Evolutionary conservation across 495 filamentous ascomycete genomes (phyloP).

Genomic region (Penicillium alfredii): DNA sequence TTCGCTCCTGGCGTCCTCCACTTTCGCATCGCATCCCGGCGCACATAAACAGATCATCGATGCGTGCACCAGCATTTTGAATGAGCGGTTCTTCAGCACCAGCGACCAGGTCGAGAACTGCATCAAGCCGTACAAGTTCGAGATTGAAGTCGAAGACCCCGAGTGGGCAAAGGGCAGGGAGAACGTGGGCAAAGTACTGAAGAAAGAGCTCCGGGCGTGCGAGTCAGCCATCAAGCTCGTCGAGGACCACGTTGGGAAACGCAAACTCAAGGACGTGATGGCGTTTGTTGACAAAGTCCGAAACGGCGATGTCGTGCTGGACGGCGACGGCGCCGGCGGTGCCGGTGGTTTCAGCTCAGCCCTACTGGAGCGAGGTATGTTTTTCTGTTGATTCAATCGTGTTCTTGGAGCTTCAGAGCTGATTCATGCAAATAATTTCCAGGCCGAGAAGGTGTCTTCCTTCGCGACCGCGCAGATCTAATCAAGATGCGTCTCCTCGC

Average conservation of each 20-base stretch:
- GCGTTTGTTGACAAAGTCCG: constrained; percentile 82
- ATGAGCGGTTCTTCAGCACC: constrained; percentile 92
- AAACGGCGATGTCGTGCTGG: constrained; percentile 75
- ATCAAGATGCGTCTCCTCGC: constrained; percentile 85
- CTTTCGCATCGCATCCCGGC: constrained; percentile 85
- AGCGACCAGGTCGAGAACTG: constrained; percentile 99
- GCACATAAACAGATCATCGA: constrained; percentile 87
- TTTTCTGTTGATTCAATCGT: too few relatives aligned
- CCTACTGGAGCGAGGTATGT: constrained; percentile 69
- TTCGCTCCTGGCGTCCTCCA: constrained; percentile 64
- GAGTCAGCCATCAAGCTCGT: constrained; percentile 70
- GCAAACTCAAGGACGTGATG: constrained; percentile 86
- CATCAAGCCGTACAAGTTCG: constrained; percentile 97
- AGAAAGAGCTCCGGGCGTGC: constrained; percentile 76
- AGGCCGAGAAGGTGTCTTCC: constrained; percentile 91
- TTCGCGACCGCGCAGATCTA: constrained; percentile 81
- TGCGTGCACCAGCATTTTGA: constrained; percentile 79
- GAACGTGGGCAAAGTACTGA: constrained; percentile 68
- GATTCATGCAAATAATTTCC: too few relatives aligned
- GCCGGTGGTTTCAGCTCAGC: constrained; percentile 88
- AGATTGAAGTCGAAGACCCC: constrained; percentile 84
- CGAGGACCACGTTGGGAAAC: constrained; percentile 66
- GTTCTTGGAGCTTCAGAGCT: too few relatives aligned
- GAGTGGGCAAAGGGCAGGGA: constrained; percentile 85
- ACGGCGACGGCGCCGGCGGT: constrained; percentile 74